These are phyloP conservation scores for Talaromyces atroroseus DNA, from an alignment of 2,329 filamentous ascomycete genomes.

Conservation along the genomic window DNA sequence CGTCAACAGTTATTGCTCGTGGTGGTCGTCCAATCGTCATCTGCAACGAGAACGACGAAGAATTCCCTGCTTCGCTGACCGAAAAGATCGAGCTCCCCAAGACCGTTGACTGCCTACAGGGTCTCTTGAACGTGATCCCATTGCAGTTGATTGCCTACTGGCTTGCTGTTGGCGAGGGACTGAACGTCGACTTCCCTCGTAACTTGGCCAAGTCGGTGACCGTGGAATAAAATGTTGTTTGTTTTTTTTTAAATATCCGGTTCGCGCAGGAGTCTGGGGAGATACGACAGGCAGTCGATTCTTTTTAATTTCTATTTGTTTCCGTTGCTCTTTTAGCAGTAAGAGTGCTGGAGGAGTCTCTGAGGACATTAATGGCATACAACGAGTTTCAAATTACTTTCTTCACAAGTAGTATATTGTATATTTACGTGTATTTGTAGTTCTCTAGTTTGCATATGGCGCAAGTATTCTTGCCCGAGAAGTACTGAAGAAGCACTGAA, in stretches of 20 bases:
- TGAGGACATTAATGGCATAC: conserved; percentile 11
- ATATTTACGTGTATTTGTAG: too few relatives aligned
- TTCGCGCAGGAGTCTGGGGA: conserved; percentile 9
- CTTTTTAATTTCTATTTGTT: conserved; percentile 4
- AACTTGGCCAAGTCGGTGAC: conserved; percentile 99
- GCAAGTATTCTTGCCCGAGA: too few relatives aligned
- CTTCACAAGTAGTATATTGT: background rate
- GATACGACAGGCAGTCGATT: conserved; percentile 7
- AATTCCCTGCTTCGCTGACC: conserved; percentile 82
- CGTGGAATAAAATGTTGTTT: conserved; percentile 69
- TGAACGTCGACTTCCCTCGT: conserved; percentile 97
- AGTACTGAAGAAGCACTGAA: too few relatives aligned
- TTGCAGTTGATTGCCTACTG: conserved; percentile 98
- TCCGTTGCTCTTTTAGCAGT: background rate
- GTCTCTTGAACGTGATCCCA: conserved; percentile 94
- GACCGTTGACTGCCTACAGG: conserved; percentile 92
- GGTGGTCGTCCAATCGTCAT: conserved; percentile 96
- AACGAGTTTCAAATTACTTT: conserved; percentile 4
- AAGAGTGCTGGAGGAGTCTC: background rate
- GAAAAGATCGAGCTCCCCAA: conserved; percentile 97
- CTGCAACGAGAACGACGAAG: conserved; percentile 83
- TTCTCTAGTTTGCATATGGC: too few relatives aligned
- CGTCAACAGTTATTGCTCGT: conserved; percentile 74
- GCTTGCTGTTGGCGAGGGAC: conserved; percentile 90
- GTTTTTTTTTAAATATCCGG: background rate